These are phyloP conservation scores for Colletotrichum sp. DNA, from an alignment of 2,329 filamentous ascomycete genomes.

Conservation along the genomic window DNA sequence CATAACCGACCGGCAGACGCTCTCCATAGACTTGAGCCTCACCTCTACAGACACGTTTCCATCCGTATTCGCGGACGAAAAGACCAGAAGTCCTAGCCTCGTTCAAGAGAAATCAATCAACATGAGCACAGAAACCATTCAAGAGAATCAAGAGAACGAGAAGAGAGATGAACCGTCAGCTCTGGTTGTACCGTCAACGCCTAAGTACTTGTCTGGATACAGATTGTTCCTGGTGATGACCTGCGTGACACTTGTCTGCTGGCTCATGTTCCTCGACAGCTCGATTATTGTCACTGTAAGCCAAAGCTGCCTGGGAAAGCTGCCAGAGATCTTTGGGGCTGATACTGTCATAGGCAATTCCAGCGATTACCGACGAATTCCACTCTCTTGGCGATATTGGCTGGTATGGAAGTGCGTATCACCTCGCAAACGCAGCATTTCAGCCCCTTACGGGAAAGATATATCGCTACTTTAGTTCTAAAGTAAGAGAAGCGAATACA, in stretches of 20 bases:
- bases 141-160: neutral
- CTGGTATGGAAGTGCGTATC: conserved; percentile 48
- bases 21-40: neutral
- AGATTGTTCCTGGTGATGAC: conserved; percentile 27
- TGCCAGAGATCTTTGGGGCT: neutral
- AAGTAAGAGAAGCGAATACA: conserved; percentile 32
- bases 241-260: conserved; percentile 23
- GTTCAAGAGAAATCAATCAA: neutral
- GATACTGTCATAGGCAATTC: conserved; percentile 29
- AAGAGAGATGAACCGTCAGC: neutral
- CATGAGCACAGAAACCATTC: neutral
- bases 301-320: too few relatives aligned
- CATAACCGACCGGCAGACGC: neutral
- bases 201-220: neutral
- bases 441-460: conserved; percentile 32
- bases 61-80: neutral
- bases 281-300: conserved; percentile 43
- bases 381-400: conserved; percentile 46
- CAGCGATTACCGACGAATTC: conserved; percentile 38
- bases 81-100: neutral
- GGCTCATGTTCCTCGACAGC: conserved; percentile 29
- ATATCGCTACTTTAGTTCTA: conserved; percentile 37
- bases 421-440: conserved; percentile 31
- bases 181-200: neutral
- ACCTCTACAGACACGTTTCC: conserved; percentile 10